Percentiles rank a stretch among this genome's conserved stretches.
Conservation (phyloP, 805 yeast species). For the Yamadazyma scolyti region DNA sequence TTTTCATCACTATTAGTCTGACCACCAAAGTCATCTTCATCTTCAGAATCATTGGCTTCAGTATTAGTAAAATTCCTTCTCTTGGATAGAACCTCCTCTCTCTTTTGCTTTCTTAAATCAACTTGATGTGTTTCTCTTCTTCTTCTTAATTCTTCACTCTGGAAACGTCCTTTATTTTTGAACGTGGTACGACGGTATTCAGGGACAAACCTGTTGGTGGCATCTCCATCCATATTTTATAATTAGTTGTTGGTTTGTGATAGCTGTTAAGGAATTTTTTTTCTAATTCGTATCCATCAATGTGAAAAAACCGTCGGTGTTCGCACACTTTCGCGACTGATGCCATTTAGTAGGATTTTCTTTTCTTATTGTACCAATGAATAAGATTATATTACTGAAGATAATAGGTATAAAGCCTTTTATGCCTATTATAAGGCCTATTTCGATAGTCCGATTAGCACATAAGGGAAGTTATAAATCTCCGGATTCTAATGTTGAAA, state of each 20-base stretch:
- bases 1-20: conserved; percentile 37
- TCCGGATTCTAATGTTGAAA: conserved; percentile 33
- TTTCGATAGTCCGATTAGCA: too few relatives aligned
- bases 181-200: conserved; percentile 96
- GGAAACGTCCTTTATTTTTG: conserved; percentile 91
- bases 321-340: too few relatives aligned
- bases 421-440: too few relatives aligned
- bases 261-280: too few relatives aligned
- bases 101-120: conserved; percentile 90
- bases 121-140: conserved; percentile 97
- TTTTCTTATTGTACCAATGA: too few relatives aligned
- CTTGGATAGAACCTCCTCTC: conserved; percentile 92
- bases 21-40: conserved; percentile 24
- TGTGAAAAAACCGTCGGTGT: too few relatives aligned
- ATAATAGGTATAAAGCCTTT: too few relatives aligned
- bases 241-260: too few relatives aligned
- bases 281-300: too few relatives aligned
- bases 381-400: too few relatives aligned
- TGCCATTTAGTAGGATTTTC: too few relatives aligned
- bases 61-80: conserved; percentile 70
- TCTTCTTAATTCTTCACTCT: conserved; percentile 94
- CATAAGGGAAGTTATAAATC: conserved; percentile 9
- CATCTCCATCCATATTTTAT: conserved; percentile 78
- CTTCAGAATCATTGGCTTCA: conserved; percentile 38
- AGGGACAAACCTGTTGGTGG: conserved; percentile 84